Evolutionary conservation across 2,329 filamentous ascomycete species (phyloP).

Genomic region (Fonsecaea monophora): DNA sequence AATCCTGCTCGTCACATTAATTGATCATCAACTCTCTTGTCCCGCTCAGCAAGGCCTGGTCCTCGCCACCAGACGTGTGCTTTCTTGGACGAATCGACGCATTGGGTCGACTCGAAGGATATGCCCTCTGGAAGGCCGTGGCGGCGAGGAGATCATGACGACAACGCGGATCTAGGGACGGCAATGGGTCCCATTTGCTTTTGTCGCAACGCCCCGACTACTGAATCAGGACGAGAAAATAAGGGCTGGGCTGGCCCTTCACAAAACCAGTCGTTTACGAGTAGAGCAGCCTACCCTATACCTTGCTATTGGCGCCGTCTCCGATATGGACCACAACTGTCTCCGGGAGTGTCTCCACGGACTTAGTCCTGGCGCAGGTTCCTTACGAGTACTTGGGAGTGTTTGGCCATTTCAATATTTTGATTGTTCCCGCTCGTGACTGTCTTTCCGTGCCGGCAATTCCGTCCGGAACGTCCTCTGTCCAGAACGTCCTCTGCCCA

Average conservation of each 20-base stretch:
- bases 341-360: not conserved
- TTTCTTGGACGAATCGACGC: conserved; percentile 3
- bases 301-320: not conserved
- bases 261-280: not conserved
- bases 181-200: not conserved
- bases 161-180: conserved; percentile 5
- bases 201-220: not conserved
- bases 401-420: not conserved
- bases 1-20: not conserved
- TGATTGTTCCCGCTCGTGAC: not conserved
- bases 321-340: conserved; percentile 2
- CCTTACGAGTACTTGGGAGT: not conserved
- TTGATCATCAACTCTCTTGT: not conserved
- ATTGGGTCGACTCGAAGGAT: not conserved
- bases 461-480: not conserved
- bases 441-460: not conserved
- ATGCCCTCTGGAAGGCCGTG: not conserved
- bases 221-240: not conserved
- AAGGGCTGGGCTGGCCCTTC: not conserved
- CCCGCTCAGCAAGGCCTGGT: not conserved
- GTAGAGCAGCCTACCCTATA: no score
- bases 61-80: not conserved
- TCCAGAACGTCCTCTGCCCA: no score
- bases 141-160: not conserved
- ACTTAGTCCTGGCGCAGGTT: not conserved